Evolutionary conservation across 148 eudicot species (phyloP), one percentile per base, ranked within the genome.

Genomic region (Pharnaceum exiguum): DNA sequence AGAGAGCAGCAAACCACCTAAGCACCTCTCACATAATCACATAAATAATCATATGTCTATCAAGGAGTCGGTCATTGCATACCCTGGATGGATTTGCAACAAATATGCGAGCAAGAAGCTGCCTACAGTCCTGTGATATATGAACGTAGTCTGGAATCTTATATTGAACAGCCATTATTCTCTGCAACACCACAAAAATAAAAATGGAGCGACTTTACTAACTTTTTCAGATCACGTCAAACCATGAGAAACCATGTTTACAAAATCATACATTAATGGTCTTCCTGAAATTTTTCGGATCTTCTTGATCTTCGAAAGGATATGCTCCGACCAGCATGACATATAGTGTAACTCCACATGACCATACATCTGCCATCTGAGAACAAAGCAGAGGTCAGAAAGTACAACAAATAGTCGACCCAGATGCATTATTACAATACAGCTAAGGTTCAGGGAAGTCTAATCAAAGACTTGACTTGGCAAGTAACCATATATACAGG

Each of bases 81-180:
- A 90, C 97, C 85, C 85, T 66, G 40, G 78, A 46, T 13, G 97
- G 64, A 73, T 72, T 82, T 21, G 91, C 78, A 57, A 86, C 85
- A 71, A 90, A 90, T 55, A 90, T 86, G 42, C 82, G 91, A 60
- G 97, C 79, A 48, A 90, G 83, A 55, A 90, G 86, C 66, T 82
- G 88, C 49, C 74, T 78, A 45, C 97, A 90, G 32, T 82, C 95
- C 73, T 86, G 91, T 46, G 97, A 90, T 57, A 90, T 69, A 67
- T 84, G 97, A 59, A 90, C 95, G 64, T 86, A 86, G 61, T 90
- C 97, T 1, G 97, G 97, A 52, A 90, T 83, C 81, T 76, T 86
- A 72, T 84, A 90, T 48, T 90, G 87, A 57, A 86, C 83, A 47
- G 89, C 83, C 91, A 86, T 77, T 56, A 90, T 86, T 67, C 84